phyloP scores from a whole-genome alignment of 345 rosid genomes.

The Gossypium ekmanianum region DNA sequence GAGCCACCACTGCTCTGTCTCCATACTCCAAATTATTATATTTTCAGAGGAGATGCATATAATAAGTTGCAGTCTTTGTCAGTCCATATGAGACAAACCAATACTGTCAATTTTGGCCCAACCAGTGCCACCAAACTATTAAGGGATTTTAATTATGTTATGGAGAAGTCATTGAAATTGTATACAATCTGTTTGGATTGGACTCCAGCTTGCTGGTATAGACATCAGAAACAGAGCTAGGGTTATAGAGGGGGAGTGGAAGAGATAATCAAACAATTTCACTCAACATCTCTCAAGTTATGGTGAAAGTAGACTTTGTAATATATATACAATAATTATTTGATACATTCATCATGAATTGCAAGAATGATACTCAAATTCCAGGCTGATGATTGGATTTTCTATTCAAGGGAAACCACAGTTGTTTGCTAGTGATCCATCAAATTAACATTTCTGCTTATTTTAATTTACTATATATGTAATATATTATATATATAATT shows the following conservation, averaged over 20 bases:
- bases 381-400: background rate
- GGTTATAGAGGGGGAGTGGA: background rate
- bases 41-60: background rate
- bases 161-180: background rate
- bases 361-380: background rate
- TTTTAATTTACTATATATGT: too few relatives aligned
- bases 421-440: background rate
- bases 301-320: too few relatives aligned
- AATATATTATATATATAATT: too few relatives aligned
- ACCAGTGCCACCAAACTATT: background rate
- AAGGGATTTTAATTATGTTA: background rate
- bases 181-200: background rate
- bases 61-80: slow-evolving; percentile 1
- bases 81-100: background rate
- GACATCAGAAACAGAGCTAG: background rate
- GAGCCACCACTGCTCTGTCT: background rate
- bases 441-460: background rate
- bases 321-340: too few relatives aligned
- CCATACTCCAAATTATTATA: background rate
- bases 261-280: background rate
- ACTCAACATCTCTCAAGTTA: background rate
- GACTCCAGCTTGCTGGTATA: background rate
- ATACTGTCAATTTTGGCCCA: slow-evolving; percentile 1
- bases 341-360: too few relatives aligned
- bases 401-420: background rate